Evolutionary conservation across 305 asterid genomes (phyloP).

Genomic region (Euphrasia arctica): DNA sequence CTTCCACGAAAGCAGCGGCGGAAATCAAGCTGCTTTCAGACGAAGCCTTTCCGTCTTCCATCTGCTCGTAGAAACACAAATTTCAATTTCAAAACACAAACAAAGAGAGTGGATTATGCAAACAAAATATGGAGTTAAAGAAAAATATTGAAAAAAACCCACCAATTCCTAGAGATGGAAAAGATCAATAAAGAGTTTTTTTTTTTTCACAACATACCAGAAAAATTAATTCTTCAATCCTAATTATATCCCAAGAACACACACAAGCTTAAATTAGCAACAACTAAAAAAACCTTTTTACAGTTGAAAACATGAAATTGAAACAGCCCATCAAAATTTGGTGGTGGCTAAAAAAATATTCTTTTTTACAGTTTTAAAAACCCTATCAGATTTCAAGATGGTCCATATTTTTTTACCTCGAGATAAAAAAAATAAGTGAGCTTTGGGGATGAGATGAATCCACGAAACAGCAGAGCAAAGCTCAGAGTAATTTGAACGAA

Average conservation of each 20-base stretch:
- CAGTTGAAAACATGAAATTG: background rate
- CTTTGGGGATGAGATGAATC: background rate
- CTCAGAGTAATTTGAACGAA: background rate
- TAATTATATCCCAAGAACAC: too few species aligned
- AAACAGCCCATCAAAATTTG: background rate
- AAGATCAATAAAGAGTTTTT: background rate
- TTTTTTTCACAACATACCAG: too few species aligned
- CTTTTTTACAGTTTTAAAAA: background rate
- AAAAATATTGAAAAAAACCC: background rate
- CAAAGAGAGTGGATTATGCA: background rate
- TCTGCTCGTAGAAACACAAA: conserved; percentile 35
- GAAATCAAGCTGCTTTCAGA: conserved; percentile 65
- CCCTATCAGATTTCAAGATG: background rate
- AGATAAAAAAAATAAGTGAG: too few species aligned
- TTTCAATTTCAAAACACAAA: background rate
- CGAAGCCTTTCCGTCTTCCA: conserved; percentile 64
- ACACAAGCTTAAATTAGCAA: too few species aligned
- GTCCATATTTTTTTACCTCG: too few species aligned
- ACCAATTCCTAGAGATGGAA: background rate
- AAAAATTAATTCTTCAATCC: too few species aligned
- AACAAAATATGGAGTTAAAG: background rate
- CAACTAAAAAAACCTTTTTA: too few species aligned
- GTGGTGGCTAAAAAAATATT: too few species aligned
- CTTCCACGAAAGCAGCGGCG: conserved; percentile 85
- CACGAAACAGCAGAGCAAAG: background rate